Evolutionary conservation across 163 green algal species (phyloP).

Genomic region (Picocystis sp.): DNA sequence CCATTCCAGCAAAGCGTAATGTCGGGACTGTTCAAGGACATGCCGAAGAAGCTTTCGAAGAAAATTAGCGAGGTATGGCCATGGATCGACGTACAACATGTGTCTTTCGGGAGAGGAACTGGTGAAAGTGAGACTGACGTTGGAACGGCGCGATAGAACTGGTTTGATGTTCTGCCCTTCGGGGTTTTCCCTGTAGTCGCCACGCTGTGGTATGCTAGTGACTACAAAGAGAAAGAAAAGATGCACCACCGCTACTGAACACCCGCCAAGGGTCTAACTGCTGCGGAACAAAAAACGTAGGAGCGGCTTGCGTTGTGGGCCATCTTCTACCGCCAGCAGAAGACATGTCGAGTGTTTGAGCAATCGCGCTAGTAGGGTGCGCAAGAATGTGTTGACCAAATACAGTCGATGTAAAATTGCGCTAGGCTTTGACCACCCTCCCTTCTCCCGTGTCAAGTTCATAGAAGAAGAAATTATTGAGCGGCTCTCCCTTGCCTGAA

Average conservation of each 20-base stretch:
- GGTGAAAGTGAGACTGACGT: not conserved
- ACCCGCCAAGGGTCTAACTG: too few species aligned
- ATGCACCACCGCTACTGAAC: conserved; percentile 24
- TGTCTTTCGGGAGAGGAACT: conserved; percentile 1
- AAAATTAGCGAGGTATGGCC: conserved; percentile 37
- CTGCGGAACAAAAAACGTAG: too few species aligned
- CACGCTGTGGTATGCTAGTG: conserved; percentile 19
- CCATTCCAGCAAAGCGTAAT: conserved; percentile 64
- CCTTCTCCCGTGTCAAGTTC: conserved; percentile 2
- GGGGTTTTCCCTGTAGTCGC: not conserved
- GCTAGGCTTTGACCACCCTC: too few species aligned
- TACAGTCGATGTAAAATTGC: too few species aligned
- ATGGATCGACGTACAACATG: not conserved
- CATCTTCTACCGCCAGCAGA: too few species aligned
- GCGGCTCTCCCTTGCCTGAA: conserved; percentile 35
- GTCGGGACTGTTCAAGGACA: conserved; percentile 51
- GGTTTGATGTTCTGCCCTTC: conserved; percentile 13
- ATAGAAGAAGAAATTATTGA: conserved; percentile 66
- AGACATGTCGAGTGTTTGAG: too few species aligned
- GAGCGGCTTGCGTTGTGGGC: too few species aligned
- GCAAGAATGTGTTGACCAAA: too few species aligned
- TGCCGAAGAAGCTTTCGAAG: conserved; percentile 43
- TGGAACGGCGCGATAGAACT: conserved; percentile 12
- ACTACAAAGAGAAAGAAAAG: conserved; percentile 36
- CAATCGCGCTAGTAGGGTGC: too few species aligned